Evolutionary conservation across 768 basidiomycete genomes (phyloP).

Genomic region (Pleurotus salmoneostramineus): DNA sequence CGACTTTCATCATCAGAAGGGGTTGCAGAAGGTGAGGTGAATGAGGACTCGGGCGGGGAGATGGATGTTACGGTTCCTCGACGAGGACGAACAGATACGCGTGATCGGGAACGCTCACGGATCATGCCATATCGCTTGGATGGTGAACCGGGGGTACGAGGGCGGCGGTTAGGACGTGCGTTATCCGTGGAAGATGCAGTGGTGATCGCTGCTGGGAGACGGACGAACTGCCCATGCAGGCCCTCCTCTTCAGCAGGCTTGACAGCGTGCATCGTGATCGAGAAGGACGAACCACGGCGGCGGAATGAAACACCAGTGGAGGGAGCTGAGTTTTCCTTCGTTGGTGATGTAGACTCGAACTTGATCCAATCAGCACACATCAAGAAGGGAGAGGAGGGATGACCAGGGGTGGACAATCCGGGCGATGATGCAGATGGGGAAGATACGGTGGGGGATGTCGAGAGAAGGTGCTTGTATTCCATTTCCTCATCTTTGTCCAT

Average conservation of each 20-base stretch:
- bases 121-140: background rate
- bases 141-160: background rate
- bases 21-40: background rate
- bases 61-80: background rate
- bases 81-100: background rate
- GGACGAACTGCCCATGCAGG: background rate
- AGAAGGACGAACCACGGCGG: background rate
- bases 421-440: background rate
- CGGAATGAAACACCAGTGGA: background rate
- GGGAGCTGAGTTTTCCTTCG: background rate
- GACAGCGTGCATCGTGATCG: background rate
- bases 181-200: background rate
- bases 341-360: background rate
- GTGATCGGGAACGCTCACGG: background rate
- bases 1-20: background rate
- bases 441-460: background rate
- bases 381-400: background rate
- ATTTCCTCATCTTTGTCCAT: constrained; percentile 68
- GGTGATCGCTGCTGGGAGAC: background rate
- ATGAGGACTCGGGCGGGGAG: background rate
- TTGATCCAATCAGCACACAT: background rate
- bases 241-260: background rate
- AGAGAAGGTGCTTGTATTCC: constrained; percentile 64
- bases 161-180: background rate
- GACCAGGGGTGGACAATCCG: background rate